These are phyloP conservation scores for Metschnikowia kofuensis DNA, from an alignment of 805 yeast genomes.

Conservation along the genomic window DNA sequence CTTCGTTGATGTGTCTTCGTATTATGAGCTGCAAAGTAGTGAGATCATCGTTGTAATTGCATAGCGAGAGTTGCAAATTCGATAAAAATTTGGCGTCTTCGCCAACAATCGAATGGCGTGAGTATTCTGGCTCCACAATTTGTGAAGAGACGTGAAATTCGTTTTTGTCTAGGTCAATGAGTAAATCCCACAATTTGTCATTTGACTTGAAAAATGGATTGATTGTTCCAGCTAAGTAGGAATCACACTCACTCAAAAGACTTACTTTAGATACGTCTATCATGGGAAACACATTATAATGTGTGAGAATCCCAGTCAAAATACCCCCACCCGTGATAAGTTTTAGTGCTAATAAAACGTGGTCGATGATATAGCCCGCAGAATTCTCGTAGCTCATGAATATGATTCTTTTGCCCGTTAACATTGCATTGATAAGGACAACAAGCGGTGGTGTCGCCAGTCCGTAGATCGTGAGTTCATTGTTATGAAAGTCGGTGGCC, in stretches of 20 bases:
- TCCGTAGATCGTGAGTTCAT: constrained; percentile 53
- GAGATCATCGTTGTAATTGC: constrained; percentile 44
- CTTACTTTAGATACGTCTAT: constrained; percentile 60
- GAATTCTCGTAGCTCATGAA: constrained; percentile 39
- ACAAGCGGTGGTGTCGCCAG: constrained; percentile 47
- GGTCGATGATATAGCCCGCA: constrained; percentile 41
- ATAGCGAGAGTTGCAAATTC: constrained; percentile 40
- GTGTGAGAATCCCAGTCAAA: constrained; percentile 36
- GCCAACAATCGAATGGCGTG: constrained; percentile 37
- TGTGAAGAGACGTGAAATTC: constrained; percentile 33
- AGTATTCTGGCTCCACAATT: constrained; percentile 18
- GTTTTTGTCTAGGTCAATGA: constrained; percentile 57
- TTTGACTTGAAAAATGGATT: constrained; percentile 60
- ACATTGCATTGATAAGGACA: constrained; percentile 34
- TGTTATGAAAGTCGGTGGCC: constrained; percentile 33
- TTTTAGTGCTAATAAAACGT: constrained; percentile 37
- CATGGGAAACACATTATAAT: constrained; percentile 52
- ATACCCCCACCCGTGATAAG: constrained; percentile 44
- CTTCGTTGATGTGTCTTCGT: constrained; percentile 44
- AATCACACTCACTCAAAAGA: constrained; percentile 37
- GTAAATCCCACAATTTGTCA: constrained; percentile 55
- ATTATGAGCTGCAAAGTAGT: constrained; percentile 43
- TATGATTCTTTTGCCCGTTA: constrained; percentile 40
- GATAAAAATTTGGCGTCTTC: constrained; percentile 46
- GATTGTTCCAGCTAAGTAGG: constrained; percentile 62